phyloP scores from a whole-genome alignment of 2,329 filamentous ascomycete genomes.

The Penicillium sp. region DNA sequence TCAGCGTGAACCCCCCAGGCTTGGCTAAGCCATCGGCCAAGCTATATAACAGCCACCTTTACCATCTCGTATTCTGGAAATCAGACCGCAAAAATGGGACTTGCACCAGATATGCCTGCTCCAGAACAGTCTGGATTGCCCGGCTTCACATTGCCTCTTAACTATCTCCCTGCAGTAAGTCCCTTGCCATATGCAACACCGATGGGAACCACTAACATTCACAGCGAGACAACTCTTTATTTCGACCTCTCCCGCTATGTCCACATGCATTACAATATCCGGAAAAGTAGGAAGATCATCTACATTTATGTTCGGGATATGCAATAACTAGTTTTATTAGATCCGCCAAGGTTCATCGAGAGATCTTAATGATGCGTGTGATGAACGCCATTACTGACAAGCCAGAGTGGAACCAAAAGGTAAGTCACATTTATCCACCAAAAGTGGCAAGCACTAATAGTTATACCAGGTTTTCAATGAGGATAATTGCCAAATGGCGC shows the following conservation, averaged over 20 bases:
- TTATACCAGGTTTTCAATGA: slow-evolving; percentile 35
- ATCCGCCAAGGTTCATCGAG: slow-evolving; percentile 11
- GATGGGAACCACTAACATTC: background rate
- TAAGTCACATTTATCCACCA: slow-evolving; percentile 12
- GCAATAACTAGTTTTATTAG: background rate
- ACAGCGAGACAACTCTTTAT: background rate
- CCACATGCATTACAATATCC: background rate
- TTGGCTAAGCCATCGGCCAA: background rate
- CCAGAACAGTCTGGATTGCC: background rate
- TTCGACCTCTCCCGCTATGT: background rate
- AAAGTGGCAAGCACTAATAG: background rate
- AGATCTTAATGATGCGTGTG: slow-evolving; percentile 42
- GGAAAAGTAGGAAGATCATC: background rate
- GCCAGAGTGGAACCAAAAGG: slow-evolving; percentile 42
- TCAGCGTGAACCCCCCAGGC: background rate
- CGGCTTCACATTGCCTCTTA: background rate
- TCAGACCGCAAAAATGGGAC: background rate
- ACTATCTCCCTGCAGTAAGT: background rate
- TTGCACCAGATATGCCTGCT: background rate
- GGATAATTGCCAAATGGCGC: slow-evolving; percentile 36
- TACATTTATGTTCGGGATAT: background rate
- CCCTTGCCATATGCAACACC: background rate
- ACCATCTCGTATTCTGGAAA: background rate
- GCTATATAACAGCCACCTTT: background rate
- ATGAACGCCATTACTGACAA: slow-evolving; percentile 48